These are phyloP conservation scores for Pochonia chlamydosporia DNA, from an alignment of 2,329 filamentous ascomycete species.

Conservation along the genomic window DNA sequence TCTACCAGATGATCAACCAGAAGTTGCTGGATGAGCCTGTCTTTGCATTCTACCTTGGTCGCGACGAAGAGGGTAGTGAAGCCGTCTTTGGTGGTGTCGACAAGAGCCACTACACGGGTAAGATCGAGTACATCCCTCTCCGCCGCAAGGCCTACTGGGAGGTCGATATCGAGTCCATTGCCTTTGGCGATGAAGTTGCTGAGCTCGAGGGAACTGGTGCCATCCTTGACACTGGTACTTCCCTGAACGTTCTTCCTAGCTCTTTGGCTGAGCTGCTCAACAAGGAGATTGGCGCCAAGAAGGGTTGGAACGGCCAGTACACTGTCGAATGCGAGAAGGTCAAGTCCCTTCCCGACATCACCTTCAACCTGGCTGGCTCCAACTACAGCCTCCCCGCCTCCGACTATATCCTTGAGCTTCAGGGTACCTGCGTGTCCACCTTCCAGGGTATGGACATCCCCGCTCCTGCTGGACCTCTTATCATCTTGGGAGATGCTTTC, in stretches of 20 bases:
- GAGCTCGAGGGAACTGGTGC: slow-evolving; percentile 92
- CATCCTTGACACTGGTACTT: slow-evolving; percentile 97
- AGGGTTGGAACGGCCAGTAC: slow-evolving; percentile 96
- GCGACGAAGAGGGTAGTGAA: slow-evolving; percentile 70
- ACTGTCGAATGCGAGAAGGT: slow-evolving; percentile 84
- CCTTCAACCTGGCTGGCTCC: slow-evolving; percentile 83
- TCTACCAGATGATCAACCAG: slow-evolving; percentile 94
- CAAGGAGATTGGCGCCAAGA: slow-evolving; percentile 96
- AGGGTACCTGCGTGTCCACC: slow-evolving; percentile 92
- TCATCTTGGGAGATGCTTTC: slow-evolving; percentile 88
- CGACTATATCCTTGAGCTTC: slow-evolving; percentile 94
- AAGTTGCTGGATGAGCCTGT: slow-evolving; percentile 84
- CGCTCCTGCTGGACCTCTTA: slow-evolving; percentile 81
- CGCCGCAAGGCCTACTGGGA: slow-evolving; percentile 99
- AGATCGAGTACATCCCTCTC: slow-evolving; percentile 88
- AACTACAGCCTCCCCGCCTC: slow-evolving; percentile 85
- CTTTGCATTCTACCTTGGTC: slow-evolving; percentile 93
- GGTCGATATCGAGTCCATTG: slow-evolving; percentile 89
- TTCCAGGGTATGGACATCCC: slow-evolving; percentile 97
- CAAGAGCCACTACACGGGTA: slow-evolving; percentile 71
- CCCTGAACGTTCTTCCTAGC: slow-evolving; percentile 88
- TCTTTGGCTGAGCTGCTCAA: slow-evolving; percentile 94
- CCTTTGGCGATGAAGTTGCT: slow-evolving; percentile 77
- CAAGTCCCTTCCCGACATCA: slow-evolving; percentile 78
- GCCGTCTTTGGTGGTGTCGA: slow-evolving; percentile 87